These are phyloP conservation scores for Termitomyces sp. DNA, from an alignment of 768 basidiomycete genomes.

Conservation along the genomic window DNA sequence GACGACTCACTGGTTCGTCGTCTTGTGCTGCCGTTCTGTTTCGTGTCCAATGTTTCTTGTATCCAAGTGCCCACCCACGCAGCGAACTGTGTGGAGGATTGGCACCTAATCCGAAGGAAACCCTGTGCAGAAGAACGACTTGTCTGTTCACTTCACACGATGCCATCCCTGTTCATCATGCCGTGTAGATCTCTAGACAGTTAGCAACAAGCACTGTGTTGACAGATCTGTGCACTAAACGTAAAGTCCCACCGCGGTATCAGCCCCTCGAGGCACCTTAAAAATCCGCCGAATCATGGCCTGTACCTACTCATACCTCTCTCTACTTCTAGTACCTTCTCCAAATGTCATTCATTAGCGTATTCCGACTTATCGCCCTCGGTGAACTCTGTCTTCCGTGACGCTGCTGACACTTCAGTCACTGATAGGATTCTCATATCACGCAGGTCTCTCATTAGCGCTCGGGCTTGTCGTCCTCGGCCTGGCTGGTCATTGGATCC, in stretches of 20 bases:
- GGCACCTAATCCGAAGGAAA: not conserved
- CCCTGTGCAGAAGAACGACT: not conserved
- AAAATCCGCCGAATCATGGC: not conserved
- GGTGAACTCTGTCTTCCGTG: not conserved
- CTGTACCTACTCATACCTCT: not conserved
- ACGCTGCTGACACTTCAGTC: not conserved
- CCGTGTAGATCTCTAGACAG: not conserved
- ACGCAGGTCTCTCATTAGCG: conserved; percentile 6
- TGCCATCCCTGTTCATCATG: not conserved
- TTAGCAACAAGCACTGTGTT: not conserved
- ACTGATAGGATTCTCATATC: not conserved
- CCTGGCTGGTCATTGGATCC: conserved; percentile 8
- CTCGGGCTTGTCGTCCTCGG: conserved; percentile 10
- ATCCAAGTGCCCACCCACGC: no score
- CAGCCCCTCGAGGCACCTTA: not conserved
- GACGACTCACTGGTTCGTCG: no score
- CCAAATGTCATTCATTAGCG: conserved; percentile 12
- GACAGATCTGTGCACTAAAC: not conserved
- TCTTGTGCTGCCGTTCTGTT: not conserved
- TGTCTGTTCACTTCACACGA: not conserved
- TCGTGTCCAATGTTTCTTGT: no score
- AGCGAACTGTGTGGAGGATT: no score
- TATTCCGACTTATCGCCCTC: conserved; percentile 4
- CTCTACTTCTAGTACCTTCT: not conserved
- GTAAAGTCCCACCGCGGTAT: not conserved